Base-by-base conservation (phyloP, 768 basidiomycete genomes). In the Lentinula boryana region DNA sequence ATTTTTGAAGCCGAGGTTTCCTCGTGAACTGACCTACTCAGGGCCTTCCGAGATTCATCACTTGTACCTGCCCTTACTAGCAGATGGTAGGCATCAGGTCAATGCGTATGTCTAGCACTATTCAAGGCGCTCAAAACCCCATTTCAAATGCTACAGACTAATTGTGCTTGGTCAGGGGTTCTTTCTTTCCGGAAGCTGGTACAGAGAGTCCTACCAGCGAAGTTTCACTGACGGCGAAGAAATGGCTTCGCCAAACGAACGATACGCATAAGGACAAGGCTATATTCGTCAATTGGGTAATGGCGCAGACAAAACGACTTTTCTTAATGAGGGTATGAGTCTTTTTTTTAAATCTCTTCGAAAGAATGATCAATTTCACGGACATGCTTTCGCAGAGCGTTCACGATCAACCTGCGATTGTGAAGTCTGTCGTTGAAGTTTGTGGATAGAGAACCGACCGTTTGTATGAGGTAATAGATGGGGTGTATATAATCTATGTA, bases 221-320 rank as follows among this genome's bases (percentile, higher is more conserved):
- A 57, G 63, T 6, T 75, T 75, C 60, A 63, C 67, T 23, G 43
- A 36, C 13, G 54, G 69, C 4, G 64, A 64, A 0, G 75, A 75
- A 49, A 51, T 72, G 4, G 68, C 70, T 2, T 74, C 72, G 72
- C 68, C 64, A 1, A 57, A 60, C 16, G 62, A 57, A 60, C 16
- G 62, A 63, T 16, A 7, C 16, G 41, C 41, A 56, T 23, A 35
- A 61, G 23, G 63, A 65, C 64, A 61, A 15, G 69, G 66, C 5
- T 70, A 69, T 31, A 67, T 72, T 5, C 72, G 70, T 9, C 64
- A 61, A 4, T 65, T 72, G 13, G 71, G 68, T 1, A 63, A 66
- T 23, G 72, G 72, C n/a, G 71, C 74, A 5, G 74, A 74, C 1
- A 68, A 70, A 32, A 65, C 74, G 64, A 72, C 74, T 5, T 72